Base-by-base conservation (phyloP, 148 eudicot genomes). In the Fagopyrum homotropicum region DNA sequence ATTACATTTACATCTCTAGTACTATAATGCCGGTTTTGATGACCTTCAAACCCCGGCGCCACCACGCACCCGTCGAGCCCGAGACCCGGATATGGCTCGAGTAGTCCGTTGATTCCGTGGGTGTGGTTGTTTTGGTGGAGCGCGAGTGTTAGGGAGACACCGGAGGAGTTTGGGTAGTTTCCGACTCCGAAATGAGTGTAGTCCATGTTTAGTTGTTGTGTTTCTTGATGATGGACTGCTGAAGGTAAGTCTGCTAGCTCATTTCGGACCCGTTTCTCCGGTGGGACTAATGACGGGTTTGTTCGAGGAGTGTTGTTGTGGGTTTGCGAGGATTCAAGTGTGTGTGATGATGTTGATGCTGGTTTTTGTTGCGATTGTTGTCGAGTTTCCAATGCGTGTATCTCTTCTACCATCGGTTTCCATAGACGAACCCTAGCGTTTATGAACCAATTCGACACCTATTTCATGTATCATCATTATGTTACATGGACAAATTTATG, bases 371-470 rank as follows among this genome's bases (percentile, higher is more conserved):
- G 71, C 15, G 43, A 15, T 66, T 66, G 72, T 63, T 75, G 77
- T 4, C 55, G 60, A 4, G 73, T 66, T 10, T 76, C 78, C 6
- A 76, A 64, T 2, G 78, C 50, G 48, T 76, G 73, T 9, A 85
- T 85, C 54, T 85, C 85, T 77, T 85, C 88, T 45, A 89, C 89
- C 93, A 89, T 89, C 0, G 93, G 93, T 77, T 89, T 89, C 93
- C 95, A 90, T 19, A 90, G 83, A 11, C 95, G 81, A 30, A 90
- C 95, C 80, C 95, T 78, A 10, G 95, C 95, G 72, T 90, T 90
- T 80, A 90, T 90, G 79, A 90, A 90, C 95, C 95, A 90, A 78
- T 90, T 90, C 71, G 95, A 90, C n/a, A 90, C 95, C 95, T 90
- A 83, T 63, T 7, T 12, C 8, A 9, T 1, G 52, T 10, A 49